Conservation (phyloP, 1,139 yeast genomes). For the Kurtzmaniella natalensis region DNA sequence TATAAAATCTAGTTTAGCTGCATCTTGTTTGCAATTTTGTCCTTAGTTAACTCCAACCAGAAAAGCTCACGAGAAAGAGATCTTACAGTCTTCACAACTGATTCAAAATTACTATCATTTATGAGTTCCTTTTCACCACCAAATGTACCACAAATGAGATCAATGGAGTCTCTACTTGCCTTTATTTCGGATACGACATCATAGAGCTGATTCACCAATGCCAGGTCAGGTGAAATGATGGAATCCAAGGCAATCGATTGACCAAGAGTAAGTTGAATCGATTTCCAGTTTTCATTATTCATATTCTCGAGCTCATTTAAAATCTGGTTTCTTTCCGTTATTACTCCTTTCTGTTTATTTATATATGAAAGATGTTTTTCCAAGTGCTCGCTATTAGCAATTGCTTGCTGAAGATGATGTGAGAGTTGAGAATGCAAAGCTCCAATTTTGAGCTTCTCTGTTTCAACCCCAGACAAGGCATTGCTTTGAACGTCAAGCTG, state of each 20-base stretch:
- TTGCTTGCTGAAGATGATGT: constrained; percentile 37
- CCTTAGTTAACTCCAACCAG: constrained; percentile 38
- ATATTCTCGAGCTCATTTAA: constrained; percentile 21
- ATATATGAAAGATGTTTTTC: constrained; percentile 32
- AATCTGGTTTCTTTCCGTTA: constrained; percentile 23
- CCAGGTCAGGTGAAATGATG: constrained; percentile 39
- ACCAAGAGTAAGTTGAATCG: constrained; percentile 15
- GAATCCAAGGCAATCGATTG: constrained; percentile 27
- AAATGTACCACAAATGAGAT: constrained; percentile 53
- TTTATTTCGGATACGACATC: constrained; percentile 61
- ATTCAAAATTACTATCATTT: constrained; percentile 38
- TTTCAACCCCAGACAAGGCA: constrained; percentile 1
- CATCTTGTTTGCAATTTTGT: constrained; percentile 25
- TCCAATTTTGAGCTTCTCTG: constrained; percentile 17
- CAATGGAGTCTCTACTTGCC: constrained; percentile 64
- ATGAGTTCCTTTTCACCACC: constrained; percentile 30
- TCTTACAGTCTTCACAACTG: constrained; percentile 55
- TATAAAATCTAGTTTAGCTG: constrained; percentile 4
- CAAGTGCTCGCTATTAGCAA: constrained; percentile 30
- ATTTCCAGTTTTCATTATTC: constrained; percentile 18
- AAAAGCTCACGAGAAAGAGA: constrained; percentile 76
- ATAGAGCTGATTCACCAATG: constrained; percentile 48
- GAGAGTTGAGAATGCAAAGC: constrained; percentile 30
- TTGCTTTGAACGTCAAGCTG: not conserved
- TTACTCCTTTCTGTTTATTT: constrained; percentile 23